These are phyloP conservation scores for Epichloe amarillans DNA, from an alignment of 2,329 filamentous ascomycete species.

Conservation along the genomic window DNA sequence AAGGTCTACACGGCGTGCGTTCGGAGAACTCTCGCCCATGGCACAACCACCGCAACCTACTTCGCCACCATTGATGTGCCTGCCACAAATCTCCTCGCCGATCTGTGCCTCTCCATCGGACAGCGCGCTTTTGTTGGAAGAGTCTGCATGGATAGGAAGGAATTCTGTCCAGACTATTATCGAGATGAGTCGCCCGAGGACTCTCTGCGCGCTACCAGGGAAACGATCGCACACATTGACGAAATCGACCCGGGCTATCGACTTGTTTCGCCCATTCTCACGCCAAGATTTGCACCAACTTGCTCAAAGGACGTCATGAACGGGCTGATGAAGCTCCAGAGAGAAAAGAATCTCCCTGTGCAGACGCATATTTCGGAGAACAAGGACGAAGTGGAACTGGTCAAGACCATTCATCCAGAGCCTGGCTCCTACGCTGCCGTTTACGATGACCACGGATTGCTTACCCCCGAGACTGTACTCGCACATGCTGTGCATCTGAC, in stretches of 20 bases:
- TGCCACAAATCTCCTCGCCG: constrained; percentile 81
- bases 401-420: constrained; percentile 55
- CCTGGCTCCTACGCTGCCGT: constrained; percentile 56
- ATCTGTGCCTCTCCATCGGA: constrained; percentile 64
- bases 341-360: constrained; percentile 49
- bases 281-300: constrained; percentile 53
- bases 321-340: constrained; percentile 50
- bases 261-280: constrained; percentile 69
- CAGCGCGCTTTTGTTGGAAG: constrained; percentile 86
- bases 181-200: constrained; percentile 53
- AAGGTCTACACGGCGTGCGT: constrained; percentile 69
- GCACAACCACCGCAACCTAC: constrained; percentile 90
- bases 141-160: constrained; percentile 77
- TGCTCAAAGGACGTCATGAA: constrained; percentile 48
- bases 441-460: constrained; percentile 60
- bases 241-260: constrained; percentile 49
- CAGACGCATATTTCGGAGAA: constrained; percentile 93
- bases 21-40: constrained; percentile 68
- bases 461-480: constrained; percentile 63
- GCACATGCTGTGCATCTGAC: constrained; percentile 74
- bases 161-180: constrained; percentile 62
- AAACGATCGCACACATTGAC: constrained; percentile 52
- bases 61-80: constrained; percentile 80
- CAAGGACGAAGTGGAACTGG: constrained; percentile 55
- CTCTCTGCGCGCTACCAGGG: constrained; percentile 41